phyloP scores from a whole-genome alignment of 2,329 filamentous ascomycete species.

The Diaporthe longicolla region DNA sequence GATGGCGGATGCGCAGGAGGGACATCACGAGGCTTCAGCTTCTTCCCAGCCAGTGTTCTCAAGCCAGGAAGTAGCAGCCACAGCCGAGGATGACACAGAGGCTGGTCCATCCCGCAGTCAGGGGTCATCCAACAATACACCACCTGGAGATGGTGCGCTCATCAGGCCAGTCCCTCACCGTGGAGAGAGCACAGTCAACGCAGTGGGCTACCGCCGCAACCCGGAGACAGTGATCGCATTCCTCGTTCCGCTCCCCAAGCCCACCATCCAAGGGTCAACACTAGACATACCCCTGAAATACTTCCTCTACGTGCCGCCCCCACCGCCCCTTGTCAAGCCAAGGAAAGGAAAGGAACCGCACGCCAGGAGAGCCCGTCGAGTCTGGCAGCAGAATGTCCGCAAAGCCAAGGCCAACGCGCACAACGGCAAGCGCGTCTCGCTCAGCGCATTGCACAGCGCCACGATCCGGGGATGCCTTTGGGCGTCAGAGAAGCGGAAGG shows the following conservation, averaged over 20 bases:
- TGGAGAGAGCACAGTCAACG: slow-evolving; percentile 29
- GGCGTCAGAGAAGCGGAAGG: slow-evolving; percentile 19
- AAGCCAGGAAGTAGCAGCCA: neutral
- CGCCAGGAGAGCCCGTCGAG: slow-evolving; percentile 11
- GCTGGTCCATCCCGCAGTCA: slow-evolving; percentile 9
- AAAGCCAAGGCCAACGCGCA: slow-evolving; percentile 8
- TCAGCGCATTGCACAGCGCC: slow-evolving; percentile 20
- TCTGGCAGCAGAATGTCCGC: slow-evolving; percentile 35
- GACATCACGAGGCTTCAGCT: neutral
- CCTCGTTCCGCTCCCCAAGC: slow-evolving; percentile 34
- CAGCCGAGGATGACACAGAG: slow-evolving; percentile 10
- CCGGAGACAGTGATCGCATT: slow-evolving; percentile 33
- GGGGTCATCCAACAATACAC: slow-evolving; percentile 1
- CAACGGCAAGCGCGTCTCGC: slow-evolving; percentile 8
- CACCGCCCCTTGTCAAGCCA: slow-evolving; percentile 34
- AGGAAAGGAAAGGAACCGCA: slow-evolving; percentile 9
- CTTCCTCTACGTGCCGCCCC: slow-evolving; percentile 36
- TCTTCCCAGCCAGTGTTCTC: neutral
- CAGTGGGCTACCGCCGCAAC: slow-evolving; percentile 36
- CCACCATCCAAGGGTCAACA: slow-evolving; percentile 16
- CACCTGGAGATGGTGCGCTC: neutral
- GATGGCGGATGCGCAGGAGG: neutral
- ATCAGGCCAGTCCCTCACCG: slow-evolving; percentile 5
- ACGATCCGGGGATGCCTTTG: slow-evolving; percentile 17
- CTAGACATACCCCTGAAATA: slow-evolving; percentile 20